Base-by-base conservation (phyloP, 2,329 filamentous ascomycete genomes). In the Hypoxylon sp. region DNA sequence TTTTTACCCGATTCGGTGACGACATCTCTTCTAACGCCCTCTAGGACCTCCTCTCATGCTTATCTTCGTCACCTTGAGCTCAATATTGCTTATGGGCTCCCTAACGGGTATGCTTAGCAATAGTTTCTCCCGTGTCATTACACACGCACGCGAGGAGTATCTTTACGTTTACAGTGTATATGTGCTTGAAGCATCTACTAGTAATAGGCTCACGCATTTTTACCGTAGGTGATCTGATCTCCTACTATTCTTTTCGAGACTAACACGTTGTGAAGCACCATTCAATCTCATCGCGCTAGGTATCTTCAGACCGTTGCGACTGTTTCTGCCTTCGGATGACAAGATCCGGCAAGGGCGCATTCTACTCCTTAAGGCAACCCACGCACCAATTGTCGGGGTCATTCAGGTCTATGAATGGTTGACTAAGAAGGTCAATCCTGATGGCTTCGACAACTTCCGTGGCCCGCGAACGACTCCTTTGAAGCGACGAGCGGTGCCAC, bases 51-150 rank as follows among this genome's bases (percentile, higher is more conserved):
- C 87, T 4, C 80, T 89, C 60, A 89, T 89, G 86, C 84, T 93
- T 68, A 84, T 93, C 52, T 95, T 95, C 79, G 87, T 95, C 68
- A 91, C 87, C 23, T 83, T 95, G 75, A 93, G 91, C 46, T 92
- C 92, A 63, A 93, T 95, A 73, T 83, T 96, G 6, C 85, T 96
- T 32, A 91, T 93, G 80, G 93, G 92, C 53, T 92, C 90, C 19
- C 81, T 94, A 70, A 94, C 93, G 38, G 91, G 90, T 83, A 89
- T 94, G 81, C 83, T 94, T 63, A 92, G 89, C 74, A 93, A 93
- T 81, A 92, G 89, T 76, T 90, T 94, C 79, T 87, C 85, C 14
- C 85, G 87, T 58, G 85, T 90, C 72, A 90, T 89, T 73, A 84
- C 83, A 53, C 87, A 89, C 71, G 88, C 89, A 41, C 84, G 84